Evolutionary conservation across 768 basidiomycete species (phyloP).

Genomic region (Boletus vinaceobasis): DNA sequence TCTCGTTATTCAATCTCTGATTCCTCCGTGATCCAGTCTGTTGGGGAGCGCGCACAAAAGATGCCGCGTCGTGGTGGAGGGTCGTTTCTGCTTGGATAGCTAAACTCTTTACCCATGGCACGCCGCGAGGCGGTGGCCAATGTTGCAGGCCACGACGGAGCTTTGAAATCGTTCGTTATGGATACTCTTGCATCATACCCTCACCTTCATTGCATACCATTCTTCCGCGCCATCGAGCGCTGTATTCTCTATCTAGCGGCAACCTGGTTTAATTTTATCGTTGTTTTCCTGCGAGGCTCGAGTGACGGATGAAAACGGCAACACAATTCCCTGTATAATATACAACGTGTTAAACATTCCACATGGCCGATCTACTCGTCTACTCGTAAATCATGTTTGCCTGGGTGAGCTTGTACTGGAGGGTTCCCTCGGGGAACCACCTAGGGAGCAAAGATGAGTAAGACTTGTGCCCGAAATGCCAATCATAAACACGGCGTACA

Average conservation of each 20-base stretch:
- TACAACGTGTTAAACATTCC: conserved; percentile 5
- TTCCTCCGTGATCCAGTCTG: conserved; percentile 4
- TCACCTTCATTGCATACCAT: conserved; percentile 20
- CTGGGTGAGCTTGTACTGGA: conserved; percentile 65
- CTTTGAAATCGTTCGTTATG: not conserved
- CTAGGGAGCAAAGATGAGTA: conserved; percentile 36
- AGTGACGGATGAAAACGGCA: not conserved
- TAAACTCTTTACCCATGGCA: conserved; percentile 21
- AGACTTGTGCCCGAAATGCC: not conserved
- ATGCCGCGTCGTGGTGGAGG: conserved; percentile 3
- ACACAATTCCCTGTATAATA: conserved; percentile 12
- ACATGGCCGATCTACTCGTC: conserved; percentile 15
- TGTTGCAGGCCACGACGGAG: conserved; percentile 5
- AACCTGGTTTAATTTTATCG: conserved; percentile 1
- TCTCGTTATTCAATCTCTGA: not conserved
- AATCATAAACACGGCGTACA: conserved; percentile 49
- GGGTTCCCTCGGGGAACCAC: conserved; percentile 88
- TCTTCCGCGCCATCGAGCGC: not conserved
- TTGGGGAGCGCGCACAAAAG: conserved; percentile 1
- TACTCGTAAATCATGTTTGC: conserved; percentile 82
- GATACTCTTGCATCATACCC: conserved; percentile 27
- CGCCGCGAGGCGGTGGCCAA: conserved; percentile 21
- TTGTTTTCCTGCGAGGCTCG: not conserved
- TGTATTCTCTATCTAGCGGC: conserved; percentile 5
- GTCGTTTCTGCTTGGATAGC: conserved; percentile 9